A percentile compares a stretch with the other conserved stretches of the same genome.
Evolutionary conservation across 75 land plant genomes (phyloP).

Genomic region (Pinus albicaulis): DNA sequence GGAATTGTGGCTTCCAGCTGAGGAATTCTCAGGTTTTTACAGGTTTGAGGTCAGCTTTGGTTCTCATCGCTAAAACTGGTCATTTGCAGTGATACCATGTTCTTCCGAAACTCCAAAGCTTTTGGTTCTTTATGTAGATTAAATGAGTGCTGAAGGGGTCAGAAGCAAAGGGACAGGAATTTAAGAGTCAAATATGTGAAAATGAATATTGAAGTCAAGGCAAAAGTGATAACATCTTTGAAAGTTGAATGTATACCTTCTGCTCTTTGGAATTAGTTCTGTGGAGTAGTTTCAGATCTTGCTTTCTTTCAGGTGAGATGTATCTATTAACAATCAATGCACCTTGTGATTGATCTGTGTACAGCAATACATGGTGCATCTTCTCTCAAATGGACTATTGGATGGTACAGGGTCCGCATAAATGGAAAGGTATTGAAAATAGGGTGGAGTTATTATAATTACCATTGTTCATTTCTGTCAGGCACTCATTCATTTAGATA

Average conservation of each 20-base stretch:
- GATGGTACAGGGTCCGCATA: neutral
- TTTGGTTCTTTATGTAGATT: neutral
- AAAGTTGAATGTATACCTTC: neutral
- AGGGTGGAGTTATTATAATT: neutral
- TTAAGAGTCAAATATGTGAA: neutral
- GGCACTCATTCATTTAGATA: neutral
- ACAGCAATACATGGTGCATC: slow-evolving; percentile 10
- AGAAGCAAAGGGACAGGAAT: neutral
- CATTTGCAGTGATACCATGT: neutral
- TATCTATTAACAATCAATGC: neutral
- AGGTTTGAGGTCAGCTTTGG: neutral
- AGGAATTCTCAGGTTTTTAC: neutral
- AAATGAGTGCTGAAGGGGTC: neutral
- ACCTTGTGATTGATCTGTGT: neutral
- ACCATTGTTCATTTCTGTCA: neutral
- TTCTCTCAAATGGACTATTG: slow-evolving; percentile 4
- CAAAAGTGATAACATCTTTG: neutral
- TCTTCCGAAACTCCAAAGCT: neutral
- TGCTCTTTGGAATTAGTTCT: neutral
- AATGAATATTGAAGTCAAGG: neutral
- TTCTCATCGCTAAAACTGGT: neutral
- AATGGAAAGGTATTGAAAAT: neutral
- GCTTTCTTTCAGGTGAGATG: neutral
- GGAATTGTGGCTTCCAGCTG: neutral
- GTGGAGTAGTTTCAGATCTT: neutral